Evolutionary conservation across 208 protist species (phyloP).

Genomic region (Wallacemonas sp.): DNA sequence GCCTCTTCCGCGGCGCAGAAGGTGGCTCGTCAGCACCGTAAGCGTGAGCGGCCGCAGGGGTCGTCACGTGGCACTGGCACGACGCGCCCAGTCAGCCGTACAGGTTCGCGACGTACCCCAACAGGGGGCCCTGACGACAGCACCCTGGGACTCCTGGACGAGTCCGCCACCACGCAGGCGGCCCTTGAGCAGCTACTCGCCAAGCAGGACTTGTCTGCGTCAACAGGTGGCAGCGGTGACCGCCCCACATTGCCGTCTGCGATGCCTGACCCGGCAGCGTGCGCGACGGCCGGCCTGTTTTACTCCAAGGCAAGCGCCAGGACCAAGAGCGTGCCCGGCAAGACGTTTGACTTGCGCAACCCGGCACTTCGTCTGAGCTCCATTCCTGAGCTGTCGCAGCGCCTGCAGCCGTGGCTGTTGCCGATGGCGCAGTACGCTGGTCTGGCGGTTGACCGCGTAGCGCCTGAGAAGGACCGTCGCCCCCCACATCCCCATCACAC

Average conservation of each 20-base stretch:
- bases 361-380: slow-evolving; percentile 34
- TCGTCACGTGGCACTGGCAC: slow-evolving; percentile 10
- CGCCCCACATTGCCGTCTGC: not conserved
- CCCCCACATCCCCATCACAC: not conserved
- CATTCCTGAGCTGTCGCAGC: slow-evolving; percentile 40
- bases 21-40: slow-evolving; percentile 31
- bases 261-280: not conserved
- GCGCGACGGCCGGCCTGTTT: not conserved
- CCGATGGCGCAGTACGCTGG: slow-evolving; percentile 32
- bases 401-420: slow-evolving; percentile 63
- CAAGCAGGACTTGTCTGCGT: not conserved
- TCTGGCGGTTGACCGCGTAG: slow-evolving; percentile 58
- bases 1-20: slow-evolving; percentile 44
- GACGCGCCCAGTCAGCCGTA: slow-evolving; percentile 3
- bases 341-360: slow-evolving; percentile 28
- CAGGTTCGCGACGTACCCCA: slow-evolving; percentile 18
- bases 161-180: slow-evolving; percentile 12
- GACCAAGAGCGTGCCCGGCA: not conserved
- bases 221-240: not conserved
- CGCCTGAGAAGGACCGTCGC: slow-evolving; percentile 45
- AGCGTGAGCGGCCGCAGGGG: slow-evolving; percentile 33
- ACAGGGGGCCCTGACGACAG: not conserved
- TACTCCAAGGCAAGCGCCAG: slow-evolving; percentile 16
- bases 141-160: slow-evolving; percentile 15
- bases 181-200: slow-evolving; percentile 4